Base-by-base conservation (phyloP, 225 moss, liverwort and hornwort species). In the Sphagnum contortum region DNA sequence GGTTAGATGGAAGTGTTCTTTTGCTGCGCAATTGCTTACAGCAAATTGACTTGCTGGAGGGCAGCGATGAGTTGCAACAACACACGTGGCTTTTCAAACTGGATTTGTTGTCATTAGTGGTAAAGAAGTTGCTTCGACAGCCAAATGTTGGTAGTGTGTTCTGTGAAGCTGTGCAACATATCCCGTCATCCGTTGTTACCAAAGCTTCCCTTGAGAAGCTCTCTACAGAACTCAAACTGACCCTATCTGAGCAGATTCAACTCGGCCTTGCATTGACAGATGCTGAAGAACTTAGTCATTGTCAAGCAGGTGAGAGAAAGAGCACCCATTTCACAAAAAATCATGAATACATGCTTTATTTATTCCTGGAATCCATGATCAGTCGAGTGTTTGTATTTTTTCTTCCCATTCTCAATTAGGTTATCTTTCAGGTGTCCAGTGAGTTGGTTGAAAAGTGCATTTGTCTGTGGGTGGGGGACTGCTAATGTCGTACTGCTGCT, bases 11-110 rank as follows among this genome's bases (percentile, higher is more conserved):
- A 74, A 93, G 79, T 68, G 73, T 93, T 50, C 82, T 91, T 79
- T 68, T 98, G 73, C 80, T 98, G 82, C 93, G 89, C 74, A 77
- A 84, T 68, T 93, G 92, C 79, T 66, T 98, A 82, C 93, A 93
- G 93, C 92, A 93, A 83, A 83, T 86, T 66, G 81, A 86, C 72
- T 66, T 82, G 73, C 82, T 85, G 63, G 87, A 93, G 71, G 80
- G 85, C 65, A 29, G 29, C 1, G 29, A 1, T 29, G 90, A 93
- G 70, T 80, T 72, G 47, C 90, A 89, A 48, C 29, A 29, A 29
- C 29, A 29, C 29, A 87, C 87, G 66, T 75, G 88, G 80, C 90
- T 83, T 79, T 70, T 86, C 81, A 92, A 98, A 77, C 77, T 90
- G 12, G 87, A 98, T 68, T 71, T 98, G 44, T 74, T 93, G 87